These are phyloP conservation scores for Paraphaeosphaeria sporulosa DNA, from an alignment of 2,329 filamentous ascomycete genomes.

Conservation along the genomic window DNA sequence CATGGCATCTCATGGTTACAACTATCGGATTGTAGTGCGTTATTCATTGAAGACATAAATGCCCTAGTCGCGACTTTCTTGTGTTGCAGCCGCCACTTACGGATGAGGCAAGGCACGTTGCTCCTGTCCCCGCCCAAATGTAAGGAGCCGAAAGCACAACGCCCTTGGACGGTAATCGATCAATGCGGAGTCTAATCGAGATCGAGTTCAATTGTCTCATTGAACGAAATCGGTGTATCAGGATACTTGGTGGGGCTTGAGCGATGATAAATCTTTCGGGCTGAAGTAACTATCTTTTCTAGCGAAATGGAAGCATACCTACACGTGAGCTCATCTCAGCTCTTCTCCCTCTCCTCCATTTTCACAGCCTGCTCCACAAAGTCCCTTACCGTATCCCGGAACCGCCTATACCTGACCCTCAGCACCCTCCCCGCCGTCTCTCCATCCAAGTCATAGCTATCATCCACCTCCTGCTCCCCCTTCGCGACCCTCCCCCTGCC, in stretches of 20 bases:
- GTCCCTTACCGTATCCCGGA: constrained; percentile 49
- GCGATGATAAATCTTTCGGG: not conserved
- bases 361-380: constrained; percentile 36
- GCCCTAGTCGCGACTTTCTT: not conserved
- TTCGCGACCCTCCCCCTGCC: constrained; percentile 40
- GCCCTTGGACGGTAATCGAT: no score
- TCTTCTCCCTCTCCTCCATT: constrained; percentile 28
- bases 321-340: not conserved
- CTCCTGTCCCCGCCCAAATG: not conserved
- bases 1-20: not conserved
- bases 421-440: constrained; percentile 52
- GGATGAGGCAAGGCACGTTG: not conserved
- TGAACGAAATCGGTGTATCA: not conserved
- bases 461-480: constrained; percentile 45
- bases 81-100: not conserved
- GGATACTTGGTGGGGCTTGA: not conserved
- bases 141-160: not conserved
- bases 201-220: not conserved
- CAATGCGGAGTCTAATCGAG: not conserved
- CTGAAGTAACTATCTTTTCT: not conserved
- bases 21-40: not conserved
- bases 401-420: constrained; percentile 48
- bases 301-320: not conserved
- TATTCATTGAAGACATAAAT: not conserved
- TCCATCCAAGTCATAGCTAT: constrained; percentile 54